These are phyloP conservation scores for Plasmodium yoelii DNA, from an alignment of 169 alveolate genomes.

Conservation along the genomic window DNA sequence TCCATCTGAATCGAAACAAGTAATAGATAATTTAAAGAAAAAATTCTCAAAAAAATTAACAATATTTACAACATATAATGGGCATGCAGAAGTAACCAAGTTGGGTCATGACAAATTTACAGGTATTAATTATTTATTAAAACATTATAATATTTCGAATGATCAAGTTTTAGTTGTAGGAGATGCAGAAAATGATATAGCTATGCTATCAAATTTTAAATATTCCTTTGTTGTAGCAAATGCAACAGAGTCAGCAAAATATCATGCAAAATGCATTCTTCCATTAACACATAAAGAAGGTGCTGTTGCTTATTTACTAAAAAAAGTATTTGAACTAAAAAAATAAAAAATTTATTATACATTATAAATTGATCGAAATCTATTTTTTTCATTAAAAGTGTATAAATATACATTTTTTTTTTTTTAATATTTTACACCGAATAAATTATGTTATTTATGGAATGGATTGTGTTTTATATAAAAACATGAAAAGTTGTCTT, in stretches of 20 bases:
- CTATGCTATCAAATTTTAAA: constrained; percentile 65
- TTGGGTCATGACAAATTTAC: constrained; percentile 73
- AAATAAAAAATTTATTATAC: constrained; percentile 5
- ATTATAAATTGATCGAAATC: no score
- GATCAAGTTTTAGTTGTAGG: constrained; percentile 76
- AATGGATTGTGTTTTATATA: no score
- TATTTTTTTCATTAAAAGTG: no score
- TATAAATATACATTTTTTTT: no score
- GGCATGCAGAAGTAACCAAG: constrained; percentile 66
- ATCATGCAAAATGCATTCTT: constrained; percentile 55
- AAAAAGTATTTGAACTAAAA: constrained; percentile 51
- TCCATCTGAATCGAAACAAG: constrained; percentile 68
- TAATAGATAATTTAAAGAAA: constrained; percentile 33
- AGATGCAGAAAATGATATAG: constrained; percentile 73
- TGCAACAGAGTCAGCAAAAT: constrained; percentile 65
- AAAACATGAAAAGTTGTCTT: no score
- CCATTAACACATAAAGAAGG: constrained; percentile 61
- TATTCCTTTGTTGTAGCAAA: constrained; percentile 73
- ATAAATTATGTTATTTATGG: no score
- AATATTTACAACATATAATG: constrained; percentile 71
- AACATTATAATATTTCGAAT: constrained; percentile 49
- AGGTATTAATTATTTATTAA: constrained; percentile 52
- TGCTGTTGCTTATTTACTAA: constrained; percentile 70
- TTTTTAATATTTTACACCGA: no score
- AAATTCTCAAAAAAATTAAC: constrained; percentile 28